These are phyloP conservation scores for Metarhizium brunneum DNA, from an alignment of 2,329 filamentous ascomycete species.

Conservation along the genomic window DNA sequence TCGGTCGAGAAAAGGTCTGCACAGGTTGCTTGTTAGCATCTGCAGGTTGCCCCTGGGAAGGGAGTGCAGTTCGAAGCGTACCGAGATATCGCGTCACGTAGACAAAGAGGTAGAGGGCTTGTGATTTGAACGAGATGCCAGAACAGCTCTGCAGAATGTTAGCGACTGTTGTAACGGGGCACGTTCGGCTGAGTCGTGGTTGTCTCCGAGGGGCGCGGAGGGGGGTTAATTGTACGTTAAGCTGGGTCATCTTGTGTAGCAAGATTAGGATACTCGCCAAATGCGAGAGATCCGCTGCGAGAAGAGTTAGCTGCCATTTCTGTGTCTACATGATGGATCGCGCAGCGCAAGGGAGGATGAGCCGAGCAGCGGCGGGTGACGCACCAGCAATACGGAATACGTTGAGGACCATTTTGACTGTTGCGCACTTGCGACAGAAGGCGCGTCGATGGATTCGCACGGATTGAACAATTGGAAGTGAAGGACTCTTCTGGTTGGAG, in stretches of 20 bases:
- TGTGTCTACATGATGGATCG: constrained; percentile 5
- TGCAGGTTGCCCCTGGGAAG: neutral
- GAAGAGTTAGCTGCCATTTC: constrained; percentile 10
- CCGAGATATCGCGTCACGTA: constrained; percentile 90
- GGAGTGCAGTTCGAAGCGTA: constrained; percentile 25
- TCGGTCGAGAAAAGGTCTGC: constrained; percentile 77
- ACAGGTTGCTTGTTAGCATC: neutral
- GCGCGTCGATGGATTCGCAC: neutral
- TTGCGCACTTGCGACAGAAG: neutral
- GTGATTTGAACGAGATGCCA: constrained; percentile 97
- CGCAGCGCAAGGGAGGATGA: constrained; percentile 1
- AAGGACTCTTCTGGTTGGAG: neutral
- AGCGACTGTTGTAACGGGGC: neutral
- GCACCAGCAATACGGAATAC: constrained; percentile 49
- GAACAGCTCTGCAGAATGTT: constrained; percentile 68
- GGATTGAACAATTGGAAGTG: neutral
- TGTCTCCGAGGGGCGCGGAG: constrained; percentile 1
- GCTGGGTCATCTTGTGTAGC: constrained; percentile 90
- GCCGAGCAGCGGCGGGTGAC: constrained; percentile 12
- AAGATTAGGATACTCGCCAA: constrained; percentile 88
- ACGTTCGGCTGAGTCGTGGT: neutral
- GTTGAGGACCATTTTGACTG: constrained; percentile 40
- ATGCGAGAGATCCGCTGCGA: constrained; percentile 85
- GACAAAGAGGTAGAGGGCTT: constrained; percentile 88
- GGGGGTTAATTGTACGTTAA: constrained; percentile 55